phyloP scores from a whole-genome alignment of 1,139 yeast genomes.

The Taphrina deformans region DNA sequence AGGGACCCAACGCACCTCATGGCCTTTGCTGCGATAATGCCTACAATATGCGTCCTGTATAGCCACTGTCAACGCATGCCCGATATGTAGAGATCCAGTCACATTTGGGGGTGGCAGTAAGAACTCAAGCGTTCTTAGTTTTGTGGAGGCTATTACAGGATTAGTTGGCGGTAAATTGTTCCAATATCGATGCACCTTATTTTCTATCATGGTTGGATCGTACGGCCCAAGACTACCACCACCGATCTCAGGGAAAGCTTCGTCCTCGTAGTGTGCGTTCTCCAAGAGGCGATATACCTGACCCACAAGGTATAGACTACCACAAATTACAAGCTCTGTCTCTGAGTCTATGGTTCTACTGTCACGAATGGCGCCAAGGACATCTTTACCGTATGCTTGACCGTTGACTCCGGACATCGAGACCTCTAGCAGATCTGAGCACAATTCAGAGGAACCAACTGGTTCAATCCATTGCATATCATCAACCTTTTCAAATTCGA shows the following conservation, averaged over 20 bases:
- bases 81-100: slow-evolving; percentile 36
- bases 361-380: slow-evolving; percentile 13
- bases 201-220: neutral
- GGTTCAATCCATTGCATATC: slow-evolving; percentile 92
- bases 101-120: slow-evolving; percentile 37
- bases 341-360: neutral
- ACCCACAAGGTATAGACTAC: slow-evolving; percentile 37
- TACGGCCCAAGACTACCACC: neutral
- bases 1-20: slow-evolving; percentile 34
- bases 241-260: neutral
- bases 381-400: slow-evolving; percentile 4
- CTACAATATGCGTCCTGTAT: slow-evolving; percentile 35
- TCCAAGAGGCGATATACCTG: slow-evolving; percentile 27
- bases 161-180: neutral
- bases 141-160: neutral
- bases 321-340: slow-evolving; percentile 30
- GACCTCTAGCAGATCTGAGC: slow-evolving; percentile 31
- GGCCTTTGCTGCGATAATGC: slow-evolving; percentile 26
- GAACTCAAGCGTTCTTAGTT: neutral
- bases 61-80: slow-evolving; percentile 36
- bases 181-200: slow-evolving; percentile 14
- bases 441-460: slow-evolving; percentile 50
- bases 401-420: neutral
- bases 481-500: slow-evolving; percentile 68
- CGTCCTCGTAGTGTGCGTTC: neutral